These are phyloP conservation scores for Lasiosphaeria ovina DNA, from an alignment of 495 filamentous ascomycete genomes.

Conservation along the genomic window DNA sequence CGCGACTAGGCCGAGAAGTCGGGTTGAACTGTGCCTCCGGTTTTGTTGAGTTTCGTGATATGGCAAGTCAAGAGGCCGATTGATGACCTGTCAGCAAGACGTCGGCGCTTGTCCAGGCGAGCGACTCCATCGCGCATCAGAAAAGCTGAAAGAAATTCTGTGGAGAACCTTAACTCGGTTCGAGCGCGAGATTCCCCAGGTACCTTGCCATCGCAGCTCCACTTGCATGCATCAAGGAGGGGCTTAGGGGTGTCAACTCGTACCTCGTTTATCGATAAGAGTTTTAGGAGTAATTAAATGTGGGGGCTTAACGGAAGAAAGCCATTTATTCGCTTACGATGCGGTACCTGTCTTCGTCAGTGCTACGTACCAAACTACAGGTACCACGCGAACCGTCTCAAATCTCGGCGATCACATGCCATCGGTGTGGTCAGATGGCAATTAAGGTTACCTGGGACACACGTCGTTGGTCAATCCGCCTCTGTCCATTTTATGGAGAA, in stretches of 20 bases:
- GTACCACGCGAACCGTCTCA: too few relatives aligned
- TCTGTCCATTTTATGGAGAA: too few relatives aligned
- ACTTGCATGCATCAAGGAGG: neutral
- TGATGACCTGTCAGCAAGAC: conserved; percentile 7
- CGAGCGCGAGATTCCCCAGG: conserved; percentile 14
- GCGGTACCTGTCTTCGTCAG: too few relatives aligned
- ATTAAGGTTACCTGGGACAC: too few relatives aligned
- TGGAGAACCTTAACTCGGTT: conserved; percentile 25
- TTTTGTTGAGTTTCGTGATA: neutral
- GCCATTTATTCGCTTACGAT: too few relatives aligned
- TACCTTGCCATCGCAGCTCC: conserved; percentile 11
- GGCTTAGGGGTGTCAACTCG: neutral
- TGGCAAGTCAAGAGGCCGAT: conserved; percentile 6
- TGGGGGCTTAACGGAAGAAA: too few relatives aligned
- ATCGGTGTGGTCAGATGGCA: too few relatives aligned
- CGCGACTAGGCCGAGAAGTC: neutral
- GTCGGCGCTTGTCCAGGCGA: conserved; percentile 5
- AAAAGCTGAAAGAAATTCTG: conserved; percentile 35
- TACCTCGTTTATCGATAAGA: neutral
- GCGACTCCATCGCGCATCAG: conserved; percentile 20
- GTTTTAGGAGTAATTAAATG: neutral
- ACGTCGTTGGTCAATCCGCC: too few relatives aligned
- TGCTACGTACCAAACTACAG: too few relatives aligned
- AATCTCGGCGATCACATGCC: too few relatives aligned
- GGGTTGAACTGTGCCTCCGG: neutral